These are phyloP conservation scores for Mortierella hygrophila DNA, from an alignment of 192 early-diverging fungal genomes.

Conservation along the genomic window DNA sequence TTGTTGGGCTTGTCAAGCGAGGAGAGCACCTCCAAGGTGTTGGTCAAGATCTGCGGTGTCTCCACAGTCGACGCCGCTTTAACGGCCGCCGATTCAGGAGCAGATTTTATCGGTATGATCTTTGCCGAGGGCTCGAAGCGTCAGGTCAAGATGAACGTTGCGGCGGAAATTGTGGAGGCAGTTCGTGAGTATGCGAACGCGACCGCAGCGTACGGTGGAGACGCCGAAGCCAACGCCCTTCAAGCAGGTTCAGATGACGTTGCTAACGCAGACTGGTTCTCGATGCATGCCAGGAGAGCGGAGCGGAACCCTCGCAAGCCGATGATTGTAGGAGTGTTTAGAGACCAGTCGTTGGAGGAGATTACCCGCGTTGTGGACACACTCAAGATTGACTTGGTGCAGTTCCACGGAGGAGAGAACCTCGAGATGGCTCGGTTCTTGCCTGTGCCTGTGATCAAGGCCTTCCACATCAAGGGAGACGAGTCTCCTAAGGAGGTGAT, in stretches of 20 bases:
- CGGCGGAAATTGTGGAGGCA: constrained; percentile 79
- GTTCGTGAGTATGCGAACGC: constrained; percentile 63
- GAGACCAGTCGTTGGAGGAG: constrained; percentile 83
- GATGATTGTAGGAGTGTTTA: constrained; percentile 94
- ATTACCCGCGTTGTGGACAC: constrained; percentile 74
- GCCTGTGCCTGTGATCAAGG: constrained; percentile 90
- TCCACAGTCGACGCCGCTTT: constrained; percentile 85
- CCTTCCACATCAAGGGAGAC: constrained; percentile 80
- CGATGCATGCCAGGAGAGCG: constrained; percentile 58
- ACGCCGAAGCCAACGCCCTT: neutral
- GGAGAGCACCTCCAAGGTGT: constrained; percentile 32
- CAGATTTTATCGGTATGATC: constrained; percentile 95
- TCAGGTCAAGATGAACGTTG: constrained; percentile 74
- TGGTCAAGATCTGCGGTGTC: constrained; percentile 97
- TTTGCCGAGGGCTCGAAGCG: constrained; percentile 88
- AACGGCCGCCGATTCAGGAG: constrained; percentile 79
- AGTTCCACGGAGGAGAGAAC: constrained; percentile 91
- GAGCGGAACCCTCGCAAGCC: constrained; percentile 70
- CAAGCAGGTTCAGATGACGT: constrained; percentile 11
- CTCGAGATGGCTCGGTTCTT: constrained; percentile 74
- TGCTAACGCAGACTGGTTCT: constrained; percentile 62
- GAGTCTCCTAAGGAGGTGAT: constrained; percentile 60
- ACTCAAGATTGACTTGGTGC: constrained; percentile 89
- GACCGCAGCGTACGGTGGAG: constrained; percentile 24
- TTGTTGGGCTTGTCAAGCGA: constrained; percentile 65